phyloP scores from a whole-genome alignment of 2,329 filamentous ascomycete species.

The Aaosphaeria arxii region DNA sequence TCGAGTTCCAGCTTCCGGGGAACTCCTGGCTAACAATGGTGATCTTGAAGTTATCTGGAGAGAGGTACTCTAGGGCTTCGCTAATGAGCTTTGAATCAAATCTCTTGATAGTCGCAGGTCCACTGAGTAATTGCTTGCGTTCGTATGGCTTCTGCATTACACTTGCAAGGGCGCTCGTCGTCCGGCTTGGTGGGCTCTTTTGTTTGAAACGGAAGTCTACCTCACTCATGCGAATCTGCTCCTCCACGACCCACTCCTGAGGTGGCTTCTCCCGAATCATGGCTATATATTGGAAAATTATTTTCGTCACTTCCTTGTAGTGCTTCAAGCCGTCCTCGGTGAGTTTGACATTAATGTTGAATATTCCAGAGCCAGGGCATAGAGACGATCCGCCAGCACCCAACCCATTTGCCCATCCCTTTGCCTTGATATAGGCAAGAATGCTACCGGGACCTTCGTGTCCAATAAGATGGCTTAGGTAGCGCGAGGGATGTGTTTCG shows the following conservation, averaged over 20 bases:
- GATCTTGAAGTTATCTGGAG: slow-evolving; percentile 86
- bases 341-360: slow-evolving; percentile 74
- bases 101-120: slow-evolving; percentile 69
- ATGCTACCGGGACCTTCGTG: slow-evolving; percentile 93
- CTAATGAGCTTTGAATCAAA: slow-evolving; percentile 79
- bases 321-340: slow-evolving; percentile 82
- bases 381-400: slow-evolving; percentile 73
- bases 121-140: slow-evolving; percentile 83
- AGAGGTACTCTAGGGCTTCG: slow-evolving; percentile 68
- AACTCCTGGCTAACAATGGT: slow-evolving; percentile 78
- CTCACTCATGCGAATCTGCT: slow-evolving; percentile 85
- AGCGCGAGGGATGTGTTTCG: slow-evolving; percentile 78
- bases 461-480: slow-evolving; percentile 84
- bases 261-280: slow-evolving; percentile 77
- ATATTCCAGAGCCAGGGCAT: slow-evolving; percentile 77
- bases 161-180: slow-evolving; percentile 79
- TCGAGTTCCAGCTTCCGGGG: slow-evolving; percentile 80
- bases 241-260: slow-evolving; percentile 90
- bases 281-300: slow-evolving; percentile 87
- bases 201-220: slow-evolving; percentile 95
- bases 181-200: slow-evolving; percentile 84
- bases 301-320: slow-evolving; percentile 78
- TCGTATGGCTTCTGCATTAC: slow-evolving; percentile 91
- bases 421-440: slow-evolving; percentile 82
- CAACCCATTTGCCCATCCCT: slow-evolving; percentile 83